Base-by-base conservation (phyloP, 2,329 filamentous ascomycete genomes). In the Leptographium galeiforme region DNA sequence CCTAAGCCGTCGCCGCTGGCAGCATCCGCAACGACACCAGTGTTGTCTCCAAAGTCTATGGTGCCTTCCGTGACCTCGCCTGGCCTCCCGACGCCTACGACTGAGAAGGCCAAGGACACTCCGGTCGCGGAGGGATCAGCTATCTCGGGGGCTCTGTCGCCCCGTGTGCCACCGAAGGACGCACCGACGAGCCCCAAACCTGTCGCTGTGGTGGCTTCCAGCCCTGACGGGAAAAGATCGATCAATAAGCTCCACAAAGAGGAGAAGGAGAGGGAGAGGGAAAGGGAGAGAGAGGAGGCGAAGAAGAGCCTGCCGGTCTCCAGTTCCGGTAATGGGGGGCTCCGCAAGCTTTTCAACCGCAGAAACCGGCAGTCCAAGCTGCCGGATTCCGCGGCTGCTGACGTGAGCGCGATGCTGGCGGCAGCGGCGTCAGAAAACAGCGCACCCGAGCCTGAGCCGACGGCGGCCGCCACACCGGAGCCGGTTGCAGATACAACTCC, bases 271-370 rank as follows among this genome's bases (percentile, higher is more conserved):
- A 68, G 69, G 58, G 64, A 66, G 54, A 61, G 62, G 53, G 64
- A 63, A 53, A 58, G 41, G 7, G 43, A 49, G 63, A 52, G 58
- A 25, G 11, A 49, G 34, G 56, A 52, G 18, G 58, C 58, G 54
- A 61, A 63, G 54, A 64, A 63, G 54, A 58, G 38, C 6, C 14
- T 39, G 11, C 19, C 50, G 0, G 39, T 33, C 2, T 32, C 57
- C 32, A 6, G 46, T 34, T 41, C 57, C 1, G 41, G 53, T 11
- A 60, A 63, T 43, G 70, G 71, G 36, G 78, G 80, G 16, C 74
- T 87, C 60, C 77, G 77, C 57, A 85, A 84, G 66, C 70, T 87
- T 44, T 86, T 87, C 61, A 74, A 75, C 48, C 77, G 80, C 59
- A 84, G 80, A 68, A 82, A 81, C 61, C 72, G 76, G 56, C 62